Evolutionary conservation across 1,284 basidiomycete species (phyloP).

Genomic region (Boletus mariae): DNA sequence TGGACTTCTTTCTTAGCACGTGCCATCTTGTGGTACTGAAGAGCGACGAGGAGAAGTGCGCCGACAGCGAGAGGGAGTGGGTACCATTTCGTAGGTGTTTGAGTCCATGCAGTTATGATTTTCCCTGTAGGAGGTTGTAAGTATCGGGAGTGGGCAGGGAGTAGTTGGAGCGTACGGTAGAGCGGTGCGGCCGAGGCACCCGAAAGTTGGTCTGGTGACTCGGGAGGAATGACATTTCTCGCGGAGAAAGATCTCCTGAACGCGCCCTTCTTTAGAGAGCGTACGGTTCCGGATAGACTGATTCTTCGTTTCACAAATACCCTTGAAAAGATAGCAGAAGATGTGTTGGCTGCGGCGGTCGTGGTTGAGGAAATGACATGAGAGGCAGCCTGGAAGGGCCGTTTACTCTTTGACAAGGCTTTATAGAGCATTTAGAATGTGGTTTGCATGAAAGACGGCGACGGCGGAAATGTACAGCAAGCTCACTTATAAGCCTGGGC

Average conservation of each 20-base stretch:
- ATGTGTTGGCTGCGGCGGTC: constrained; percentile 49
- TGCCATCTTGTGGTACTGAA: constrained; percentile 72
- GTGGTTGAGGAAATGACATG: constrained; percentile 44
- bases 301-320: constrained; percentile 45
- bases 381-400: constrained; percentile 49
- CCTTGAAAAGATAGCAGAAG: constrained; percentile 47
- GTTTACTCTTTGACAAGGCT: constrained; percentile 40
- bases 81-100: constrained; percentile 93
- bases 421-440: constrained; percentile 30
- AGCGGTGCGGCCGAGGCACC: constrained; percentile 40
- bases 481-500: constrained; percentile 1
- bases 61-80: constrained; percentile 92
- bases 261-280: constrained; percentile 24
- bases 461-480: constrained; percentile 4
- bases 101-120: constrained; percentile 75
- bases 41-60: constrained; percentile 78
- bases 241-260: constrained; percentile 44
- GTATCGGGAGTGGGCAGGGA: background rate
- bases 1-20: constrained; percentile 56
- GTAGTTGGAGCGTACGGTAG: constrained; percentile 42
- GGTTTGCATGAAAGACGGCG: constrained; percentile 18
- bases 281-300: constrained; percentile 37
- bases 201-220: constrained; percentile 27
- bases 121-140: constrained; percentile 35
- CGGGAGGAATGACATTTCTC: constrained; percentile 30